phyloP scores from a whole-genome alignment of 108 stramenopile species.

The Pinguiococcus pyrenoidosus region DNA sequence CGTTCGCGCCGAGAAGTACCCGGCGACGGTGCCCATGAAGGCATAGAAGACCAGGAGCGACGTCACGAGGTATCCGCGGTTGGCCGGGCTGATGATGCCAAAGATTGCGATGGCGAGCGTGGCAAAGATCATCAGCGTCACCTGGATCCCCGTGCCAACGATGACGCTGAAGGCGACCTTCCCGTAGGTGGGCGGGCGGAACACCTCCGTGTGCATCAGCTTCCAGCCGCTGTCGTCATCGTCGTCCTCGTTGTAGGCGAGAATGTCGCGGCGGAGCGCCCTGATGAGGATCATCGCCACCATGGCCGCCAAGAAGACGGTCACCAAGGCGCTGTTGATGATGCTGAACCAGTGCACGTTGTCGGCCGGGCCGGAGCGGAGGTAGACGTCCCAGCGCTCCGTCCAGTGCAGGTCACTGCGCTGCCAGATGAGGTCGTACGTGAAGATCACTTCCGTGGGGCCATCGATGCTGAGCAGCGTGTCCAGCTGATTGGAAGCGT shows the following conservation, averaged over 20 bases:
- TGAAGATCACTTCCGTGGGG: conserved; percentile 63
- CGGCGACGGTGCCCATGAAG: conserved; percentile 56
- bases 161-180: conserved; percentile 71
- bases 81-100: conserved; percentile 79
- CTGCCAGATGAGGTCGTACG: conserved; percentile 84
- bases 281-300: conserved; percentile 79
- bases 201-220: conserved; percentile 12
- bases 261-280: conserved; percentile 84
- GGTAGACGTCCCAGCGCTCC: conserved; percentile 95
- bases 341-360: conserved; percentile 98
- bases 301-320: conserved; percentile 69
- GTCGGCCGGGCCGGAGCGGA: conserved; percentile 71
- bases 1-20: conserved; percentile 72
- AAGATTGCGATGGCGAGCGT: conserved; percentile 74
- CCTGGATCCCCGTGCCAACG: conserved; percentile 79
- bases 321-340: conserved; percentile 62
- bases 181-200: conserved; percentile 5
- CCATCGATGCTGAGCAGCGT: too few species aligned
- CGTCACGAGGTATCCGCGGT: conserved; percentile 78
- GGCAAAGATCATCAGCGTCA: conserved; percentile 63
- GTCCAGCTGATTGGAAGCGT: conserved; percentile 5
- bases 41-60: conserved; percentile 82
- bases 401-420: conserved; percentile 79
- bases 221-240: conserved; percentile 91
- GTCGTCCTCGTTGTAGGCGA: conserved; percentile 88